Conservation (phyloP, 768 basidiomycete species). For the Pulveroboletus sp. region DNA sequence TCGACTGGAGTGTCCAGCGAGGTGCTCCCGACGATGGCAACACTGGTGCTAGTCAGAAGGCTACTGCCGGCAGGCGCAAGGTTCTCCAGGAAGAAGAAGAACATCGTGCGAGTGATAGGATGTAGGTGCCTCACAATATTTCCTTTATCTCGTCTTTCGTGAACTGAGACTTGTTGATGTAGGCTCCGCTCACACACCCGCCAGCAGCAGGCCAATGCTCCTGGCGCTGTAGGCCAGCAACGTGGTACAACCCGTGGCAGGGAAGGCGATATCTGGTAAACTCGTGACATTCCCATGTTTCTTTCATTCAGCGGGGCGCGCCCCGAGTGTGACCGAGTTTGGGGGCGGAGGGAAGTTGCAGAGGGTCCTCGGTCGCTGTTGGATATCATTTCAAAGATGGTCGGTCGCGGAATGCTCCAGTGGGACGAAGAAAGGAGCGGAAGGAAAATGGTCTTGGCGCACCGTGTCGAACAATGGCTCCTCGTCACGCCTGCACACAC, state of each 20-base stretch:
- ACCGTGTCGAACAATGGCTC: constrained; percentile 16
- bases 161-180: constrained; percentile 14
- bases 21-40: constrained; percentile 62
- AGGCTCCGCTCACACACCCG: constrained; percentile 87
- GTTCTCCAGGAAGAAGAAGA: constrained; percentile 84
- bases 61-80: constrained; percentile 63
- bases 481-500: constrained; percentile 5
- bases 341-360: constrained; percentile 35
- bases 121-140: constrained; percentile 52
- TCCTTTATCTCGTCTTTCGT: constrained; percentile 9
- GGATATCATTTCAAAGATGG: constrained; percentile 34
- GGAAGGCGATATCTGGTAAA: constrained; percentile 48
- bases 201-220: constrained; percentile 63
- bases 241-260: constrained; percentile 39
- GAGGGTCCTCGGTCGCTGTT: constrained; percentile 34
- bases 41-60: constrained; percentile 59
- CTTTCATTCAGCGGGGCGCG: constrained; percentile 37
- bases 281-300: constrained; percentile 25
- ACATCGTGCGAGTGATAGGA: constrained; percentile 75
- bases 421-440: constrained; percentile 16
- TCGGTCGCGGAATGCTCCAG: constrained; percentile 27
- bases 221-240: constrained; percentile 45
- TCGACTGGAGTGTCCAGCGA: constrained; percentile 95
- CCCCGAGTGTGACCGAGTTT: constrained; percentile 44
- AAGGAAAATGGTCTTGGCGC: constrained; percentile 24